Evolutionary conservation across 2,329 filamentous ascomycete genomes (phyloP), one percentile per base, ranked within the genome.

Genomic region (Sporothrix schenckii): DNA sequence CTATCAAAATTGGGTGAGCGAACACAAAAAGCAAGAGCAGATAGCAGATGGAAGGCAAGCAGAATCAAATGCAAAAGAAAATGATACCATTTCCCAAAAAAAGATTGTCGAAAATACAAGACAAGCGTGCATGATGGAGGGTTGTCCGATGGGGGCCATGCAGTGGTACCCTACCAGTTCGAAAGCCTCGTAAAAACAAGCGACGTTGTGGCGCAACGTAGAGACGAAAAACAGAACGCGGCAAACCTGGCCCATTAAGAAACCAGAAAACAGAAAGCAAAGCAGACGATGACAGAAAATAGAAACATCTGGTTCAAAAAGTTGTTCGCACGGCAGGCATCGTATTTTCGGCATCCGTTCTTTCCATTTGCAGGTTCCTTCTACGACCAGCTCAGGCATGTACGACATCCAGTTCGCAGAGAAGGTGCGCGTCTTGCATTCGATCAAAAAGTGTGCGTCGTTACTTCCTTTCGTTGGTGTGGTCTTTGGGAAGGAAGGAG

Each of bases 161-260:
- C 49, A 67, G 34, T 56, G 65, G 30, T 41, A 67, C 65, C 65
- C 27, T 53, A 67, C 65, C 65, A 44, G 19, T 49, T 63, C 9
- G 41, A 30, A 30, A 21, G 47, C 21, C 63, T 53, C 63, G 47
- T 66, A 67, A 67, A 34, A 34, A 34, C 16, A 16, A 53, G 39
- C 34, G 30, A 2, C 21, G 34, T 44, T 14, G 56, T 34, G 34
- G 34, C 34, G 1, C 56, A 61, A 44, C 56, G 19, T 24, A 61
- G 21, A 61, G 58, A 63, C 41, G 11, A 54, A 4, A 63, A 19
- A 19, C 34, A 60, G 19, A 58, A 61, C 34, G 16, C 39, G 39
- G 58, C 39, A 44, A 47, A 10, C 58, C 54, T 41, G 30, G 39
- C 4, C 54, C 16, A 16, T 19, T 2, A 27, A 13, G 9, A 34